These are phyloP conservation scores for Mycosphaerella arachidis DNA, from an alignment of 2,329 filamentous ascomycete species.

Conservation along the genomic window DNA sequence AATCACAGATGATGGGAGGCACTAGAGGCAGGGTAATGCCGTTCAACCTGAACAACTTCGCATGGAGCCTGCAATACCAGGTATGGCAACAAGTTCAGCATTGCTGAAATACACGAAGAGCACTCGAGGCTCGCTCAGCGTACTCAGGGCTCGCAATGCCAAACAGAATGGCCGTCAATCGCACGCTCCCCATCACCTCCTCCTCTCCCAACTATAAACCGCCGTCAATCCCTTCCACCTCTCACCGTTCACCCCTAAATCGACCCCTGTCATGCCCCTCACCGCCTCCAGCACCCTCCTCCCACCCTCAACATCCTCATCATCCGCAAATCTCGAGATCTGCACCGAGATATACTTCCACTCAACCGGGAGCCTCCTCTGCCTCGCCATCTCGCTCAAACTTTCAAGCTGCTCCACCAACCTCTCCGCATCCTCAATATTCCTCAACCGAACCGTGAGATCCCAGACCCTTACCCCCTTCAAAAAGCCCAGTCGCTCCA, in stretches of 20 bases:
- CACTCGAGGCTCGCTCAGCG: no score
- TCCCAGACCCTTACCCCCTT: slow-evolving; percentile 12
- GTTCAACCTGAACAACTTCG: no score
- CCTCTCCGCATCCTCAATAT: slow-evolving; percentile 12
- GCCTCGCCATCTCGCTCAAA: slow-evolving; percentile 4
- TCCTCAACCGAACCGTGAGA: slow-evolving; percentile 11
- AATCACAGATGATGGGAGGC: no score
- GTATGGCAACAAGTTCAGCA: no score
- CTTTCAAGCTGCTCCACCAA: slow-evolving; percentile 12
- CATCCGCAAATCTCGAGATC: slow-evolving; percentile 10
- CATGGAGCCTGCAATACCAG: no score
- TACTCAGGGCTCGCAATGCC: no score
- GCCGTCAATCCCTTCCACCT: slow-evolving; percentile 13
- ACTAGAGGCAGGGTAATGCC: no score
- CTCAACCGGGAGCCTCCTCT: background rate
- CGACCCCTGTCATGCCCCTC: slow-evolving; percentile 7
- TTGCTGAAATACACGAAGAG: no score
- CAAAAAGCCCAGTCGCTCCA: slow-evolving; percentile 7
- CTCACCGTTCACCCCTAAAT: slow-evolving; percentile 11
- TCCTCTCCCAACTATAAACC: slow-evolving; percentile 9
- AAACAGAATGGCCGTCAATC: no score
- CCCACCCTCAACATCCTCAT: slow-evolving; percentile 10
- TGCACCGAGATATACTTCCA: slow-evolving; percentile 16
- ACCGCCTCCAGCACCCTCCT: slow-evolving; percentile 10
- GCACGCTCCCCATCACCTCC: background rate